Conservation (phyloP, 805 yeast species). For the Starmerella geochares region DNA sequence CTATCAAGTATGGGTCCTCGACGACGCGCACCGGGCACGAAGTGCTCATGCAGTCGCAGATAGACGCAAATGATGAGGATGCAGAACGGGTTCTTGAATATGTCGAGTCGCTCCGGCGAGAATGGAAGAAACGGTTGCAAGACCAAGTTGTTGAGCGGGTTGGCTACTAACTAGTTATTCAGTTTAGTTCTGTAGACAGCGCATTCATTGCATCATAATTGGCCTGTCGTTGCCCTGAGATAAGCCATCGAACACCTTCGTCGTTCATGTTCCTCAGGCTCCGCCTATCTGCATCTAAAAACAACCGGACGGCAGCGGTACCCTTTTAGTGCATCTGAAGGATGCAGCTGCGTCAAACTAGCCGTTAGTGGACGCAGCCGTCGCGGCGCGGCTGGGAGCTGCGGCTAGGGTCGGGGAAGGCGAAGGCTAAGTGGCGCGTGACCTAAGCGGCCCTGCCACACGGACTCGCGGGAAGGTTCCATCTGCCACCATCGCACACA, state of each 20-base stretch:
- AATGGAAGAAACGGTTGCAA: conserved; percentile 68
- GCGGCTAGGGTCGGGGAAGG: not conserved
- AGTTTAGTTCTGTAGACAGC: too few relatives aligned
- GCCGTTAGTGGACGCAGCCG: not conserved
- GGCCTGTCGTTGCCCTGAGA: too few relatives aligned
- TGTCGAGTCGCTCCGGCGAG: conserved; percentile 43
- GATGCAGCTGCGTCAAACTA: too few relatives aligned
- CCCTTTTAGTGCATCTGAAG: too few relatives aligned
- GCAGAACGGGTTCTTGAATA: conserved; percentile 56
- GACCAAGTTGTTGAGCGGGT: conserved; percentile 54
- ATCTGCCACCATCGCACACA: not conserved
- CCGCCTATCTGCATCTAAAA: too few relatives aligned
- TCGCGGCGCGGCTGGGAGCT: not conserved
- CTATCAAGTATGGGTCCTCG: conserved; percentile 64
- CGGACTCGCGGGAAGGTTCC: conserved; percentile 3
- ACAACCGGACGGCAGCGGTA: too few relatives aligned
- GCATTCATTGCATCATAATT: too few relatives aligned
- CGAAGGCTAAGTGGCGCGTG: conserved; percentile 1
- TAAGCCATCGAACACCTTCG: too few relatives aligned
- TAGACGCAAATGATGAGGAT: conserved; percentile 37
- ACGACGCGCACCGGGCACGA: conserved; percentile 55
- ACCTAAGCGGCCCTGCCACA: conserved; percentile 2
- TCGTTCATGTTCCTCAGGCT: too few relatives aligned
- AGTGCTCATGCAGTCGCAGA: conserved; percentile 39
- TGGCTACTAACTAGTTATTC: conserved; percentile 17